These are phyloP conservation scores for Pharus latifolius DNA, from an alignment of 176 grass and related monocot genomes.

Conservation along the genomic window DNA sequence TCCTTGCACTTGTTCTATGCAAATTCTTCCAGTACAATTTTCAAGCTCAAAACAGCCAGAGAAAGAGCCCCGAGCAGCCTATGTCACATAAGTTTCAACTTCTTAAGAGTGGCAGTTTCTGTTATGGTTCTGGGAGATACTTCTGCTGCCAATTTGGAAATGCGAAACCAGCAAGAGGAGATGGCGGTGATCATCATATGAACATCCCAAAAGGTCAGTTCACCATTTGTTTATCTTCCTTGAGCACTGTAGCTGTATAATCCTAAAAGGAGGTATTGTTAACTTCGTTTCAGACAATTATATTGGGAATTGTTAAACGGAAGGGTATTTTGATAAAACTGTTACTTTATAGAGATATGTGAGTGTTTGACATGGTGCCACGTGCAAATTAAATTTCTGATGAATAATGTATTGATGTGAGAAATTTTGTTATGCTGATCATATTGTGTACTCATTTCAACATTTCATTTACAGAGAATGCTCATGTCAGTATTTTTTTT, in stretches of 20 bases:
- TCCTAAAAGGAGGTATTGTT: not conserved
- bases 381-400: not conserved
- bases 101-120: conserved; percentile 82
- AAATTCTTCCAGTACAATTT: conserved; percentile 46
- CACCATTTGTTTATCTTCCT: not conserved
- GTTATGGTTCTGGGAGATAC: conserved; percentile 86
- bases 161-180: conserved; percentile 39
- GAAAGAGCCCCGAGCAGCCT: conserved; percentile 53
- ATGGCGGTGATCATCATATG: conserved; percentile 48
- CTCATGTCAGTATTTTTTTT: not conserved
- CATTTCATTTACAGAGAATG: not conserved
- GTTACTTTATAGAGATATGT: not conserved
- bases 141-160: conserved; percentile 78
- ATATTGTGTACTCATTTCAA: not conserved
- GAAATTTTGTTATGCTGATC: not conserved
- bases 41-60: conserved; percentile 31
- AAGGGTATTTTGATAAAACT: not conserved
- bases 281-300: conserved; percentile 1
- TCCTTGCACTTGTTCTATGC: conserved; percentile 52
- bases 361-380: not conserved
- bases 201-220: conserved; percentile 74
- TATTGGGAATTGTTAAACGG: not conserved
- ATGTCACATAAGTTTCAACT: conserved; percentile 68
- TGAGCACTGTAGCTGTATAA: not conserved
- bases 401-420: not conserved